Evolutionary conservation across 306 rosid genomes (phyloP), one percentile per base, ranked within the genome.

Genomic region (Dalbergia cochinchinensis): DNA sequence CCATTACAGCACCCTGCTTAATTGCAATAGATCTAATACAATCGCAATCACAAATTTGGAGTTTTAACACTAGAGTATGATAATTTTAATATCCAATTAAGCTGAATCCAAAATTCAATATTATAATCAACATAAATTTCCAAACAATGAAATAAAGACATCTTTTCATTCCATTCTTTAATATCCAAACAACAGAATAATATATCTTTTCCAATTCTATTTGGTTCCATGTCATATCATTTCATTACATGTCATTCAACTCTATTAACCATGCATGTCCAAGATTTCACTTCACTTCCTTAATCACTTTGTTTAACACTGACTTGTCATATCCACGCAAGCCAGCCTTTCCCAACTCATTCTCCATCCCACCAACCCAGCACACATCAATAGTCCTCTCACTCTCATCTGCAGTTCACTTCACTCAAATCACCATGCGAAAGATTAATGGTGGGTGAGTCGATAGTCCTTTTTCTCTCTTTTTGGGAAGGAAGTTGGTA

Each of bases 401-500:
- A 20, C 39, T 69, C 59, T 47, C 12, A 9, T 4, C 2, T 45
- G 12, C 53, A 10, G 53, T 33, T 47, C 44, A 3, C 2, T 53
- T 72, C 41, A 37, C 77, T 37, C 47, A 4, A 51, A 14, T 12
- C 34, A 19, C 48, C 8, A 16, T 18, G 78, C 57, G 9, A 20
- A 59, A 41, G 37, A 35, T 71, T 37, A 73, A 19, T 73, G 67
- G 77, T 13, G 12, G 22, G 58, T 57, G 69, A 74, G 33, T 44
- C 16, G 8, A 57, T 26, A 15, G 69, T 26, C 42, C 4, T 26
- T 4, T 61, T 62, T n/a, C 48, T 31, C 59, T 55, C 51, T 55
- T 15, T 31, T 9, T 20, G 9, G 14, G 34, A 45, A n/a, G 42
- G 44, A 5, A 16, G 73, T 42, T 22, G 59, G 26, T 41, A 55